phyloP scores from a whole-genome alignment of 352 stramenopile genomes.

The Phytophthora meadii region DNA sequence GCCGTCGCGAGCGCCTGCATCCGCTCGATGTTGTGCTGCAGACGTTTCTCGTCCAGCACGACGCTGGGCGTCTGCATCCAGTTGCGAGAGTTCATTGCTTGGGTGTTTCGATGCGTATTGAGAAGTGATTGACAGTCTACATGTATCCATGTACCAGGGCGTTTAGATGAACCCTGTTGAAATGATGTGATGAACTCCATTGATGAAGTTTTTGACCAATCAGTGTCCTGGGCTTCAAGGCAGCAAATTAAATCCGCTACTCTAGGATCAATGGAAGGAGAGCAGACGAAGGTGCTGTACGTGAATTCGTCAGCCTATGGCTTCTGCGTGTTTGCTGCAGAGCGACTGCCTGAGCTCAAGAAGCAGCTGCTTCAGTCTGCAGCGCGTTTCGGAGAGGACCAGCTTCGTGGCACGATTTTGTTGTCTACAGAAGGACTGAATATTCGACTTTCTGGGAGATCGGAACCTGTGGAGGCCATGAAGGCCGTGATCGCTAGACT shows the following conservation, averaged over 20 bases:
- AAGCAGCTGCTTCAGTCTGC: slow-evolving; percentile 40
- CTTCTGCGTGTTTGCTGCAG: slow-evolving; percentile 60
- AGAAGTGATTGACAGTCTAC: slow-evolving; percentile 1
- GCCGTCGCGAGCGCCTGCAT: slow-evolving; percentile 66
- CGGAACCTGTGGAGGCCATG: slow-evolving; percentile 50
- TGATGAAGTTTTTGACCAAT: too few relatives aligned
- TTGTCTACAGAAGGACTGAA: slow-evolving; percentile 73
- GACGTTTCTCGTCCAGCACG: slow-evolving; percentile 58
- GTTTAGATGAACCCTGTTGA: too few relatives aligned
- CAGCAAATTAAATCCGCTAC: too few relatives aligned
- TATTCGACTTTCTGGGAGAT: slow-evolving; percentile 65
- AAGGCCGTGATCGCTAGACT: slow-evolving; percentile 52
- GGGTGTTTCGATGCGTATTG: not conserved
- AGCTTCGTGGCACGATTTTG: slow-evolving; percentile 72
- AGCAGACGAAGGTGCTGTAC: slow-evolving; percentile 12
- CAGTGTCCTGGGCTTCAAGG: too few relatives aligned
- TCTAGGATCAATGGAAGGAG: slow-evolving; percentile 10
- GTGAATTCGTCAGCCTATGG: slow-evolving; percentile 81
- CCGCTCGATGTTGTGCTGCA: slow-evolving; percentile 66
- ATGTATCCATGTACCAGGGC: too few relatives aligned
- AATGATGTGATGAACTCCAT: too few relatives aligned
- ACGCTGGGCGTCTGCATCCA: slow-evolving; percentile 71
- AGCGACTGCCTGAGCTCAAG: slow-evolving; percentile 47
- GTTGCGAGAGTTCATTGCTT: slow-evolving; percentile 11
- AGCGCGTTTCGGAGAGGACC: slow-evolving; percentile 33